phyloP scores from a whole-genome alignment of 2,329 filamentous ascomycete species.

The Fusarium miscanthi region DNA sequence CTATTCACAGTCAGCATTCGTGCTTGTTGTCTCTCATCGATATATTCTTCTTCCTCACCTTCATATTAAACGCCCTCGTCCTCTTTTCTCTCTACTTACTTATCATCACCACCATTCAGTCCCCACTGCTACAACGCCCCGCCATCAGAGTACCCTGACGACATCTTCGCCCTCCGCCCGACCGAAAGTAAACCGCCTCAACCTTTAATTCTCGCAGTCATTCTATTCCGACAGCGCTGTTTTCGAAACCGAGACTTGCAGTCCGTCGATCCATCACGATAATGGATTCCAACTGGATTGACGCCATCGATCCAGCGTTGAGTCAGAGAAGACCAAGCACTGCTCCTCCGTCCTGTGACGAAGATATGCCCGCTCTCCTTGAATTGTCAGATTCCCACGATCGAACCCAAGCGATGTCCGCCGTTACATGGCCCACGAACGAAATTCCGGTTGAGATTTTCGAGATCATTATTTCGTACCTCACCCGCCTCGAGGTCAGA shows the following conservation, averaged over 20 bases:
- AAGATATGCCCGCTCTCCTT: slow-evolving; percentile 12
- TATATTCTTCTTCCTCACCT: background rate
- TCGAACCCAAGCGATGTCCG: background rate
- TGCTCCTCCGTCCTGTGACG: slow-evolving; percentile 35
- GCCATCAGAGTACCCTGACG: slow-evolving; percentile 17
- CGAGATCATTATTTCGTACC: slow-evolving; percentile 63
- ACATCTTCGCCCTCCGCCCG: slow-evolving; percentile 27
- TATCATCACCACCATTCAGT: background rate
- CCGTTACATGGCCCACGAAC: slow-evolving; percentile 47
- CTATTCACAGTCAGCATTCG: background rate
- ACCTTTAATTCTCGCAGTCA: background rate
- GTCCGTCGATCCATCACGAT: background rate
- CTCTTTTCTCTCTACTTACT: background rate
- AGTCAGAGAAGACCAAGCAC: slow-evolving; percentile 26
- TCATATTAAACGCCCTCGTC: background rate
- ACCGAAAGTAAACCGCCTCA: slow-evolving; percentile 23
- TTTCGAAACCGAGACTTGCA: background rate
- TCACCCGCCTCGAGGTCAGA: slow-evolving; percentile 69
- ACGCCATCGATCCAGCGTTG: background rate
- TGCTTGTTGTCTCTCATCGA: background rate
- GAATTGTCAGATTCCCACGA: slow-evolving; percentile 12
- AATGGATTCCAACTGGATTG: background rate
- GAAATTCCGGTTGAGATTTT: slow-evolving; percentile 71
- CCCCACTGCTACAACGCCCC: slow-evolving; percentile 21
- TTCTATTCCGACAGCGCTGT: background rate